These are phyloP conservation scores for Monosporascus sp. DNA, from an alignment of 2,329 filamentous ascomycete genomes.

Conservation along the genomic window DNA sequence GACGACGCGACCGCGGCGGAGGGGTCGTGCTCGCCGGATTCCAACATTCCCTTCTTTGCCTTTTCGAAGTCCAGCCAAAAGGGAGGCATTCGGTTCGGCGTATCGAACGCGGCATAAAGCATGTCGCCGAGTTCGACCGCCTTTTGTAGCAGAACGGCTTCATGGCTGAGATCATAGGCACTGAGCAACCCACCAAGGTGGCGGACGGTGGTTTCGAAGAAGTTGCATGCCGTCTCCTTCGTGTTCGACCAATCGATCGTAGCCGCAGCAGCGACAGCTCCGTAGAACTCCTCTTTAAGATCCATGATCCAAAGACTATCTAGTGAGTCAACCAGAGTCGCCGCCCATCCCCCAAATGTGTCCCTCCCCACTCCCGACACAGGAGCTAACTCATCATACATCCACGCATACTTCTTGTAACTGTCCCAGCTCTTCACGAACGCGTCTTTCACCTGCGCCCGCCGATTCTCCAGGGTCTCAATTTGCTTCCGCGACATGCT, in stretches of 20 bases:
- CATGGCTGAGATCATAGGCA: constrained; percentile 39
- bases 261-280: constrained; percentile 43
- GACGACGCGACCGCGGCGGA: constrained; percentile 46
- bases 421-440: constrained; percentile 38
- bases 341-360: constrained; percentile 41
- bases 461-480: not conserved
- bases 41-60: not conserved
- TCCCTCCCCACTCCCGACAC: constrained; percentile 41
- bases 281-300: constrained; percentile 48
- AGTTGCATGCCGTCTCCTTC: constrained; percentile 30
- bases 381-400: constrained; percentile 46
- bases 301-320: constrained; percentile 61
- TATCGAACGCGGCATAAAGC: constrained; percentile 43
- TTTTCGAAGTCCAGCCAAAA: constrained; percentile 1
- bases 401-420: constrained; percentile 48
- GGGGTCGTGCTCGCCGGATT: constrained; percentile 14
- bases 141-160: constrained; percentile 36
- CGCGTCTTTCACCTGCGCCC: not conserved
- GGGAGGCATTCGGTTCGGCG: constrained; percentile 40
- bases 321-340: constrained; percentile 54
- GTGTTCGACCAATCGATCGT: constrained; percentile 45
- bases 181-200: constrained; percentile 40
- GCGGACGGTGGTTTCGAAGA: constrained; percentile 43
- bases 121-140: constrained; percentile 41
- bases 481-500: constrained; percentile 8